A percentile compares a stretch with the other conserved stretches of the same genome.
Evolutionary conservation across 495 filamentous ascomycete species (phyloP).

Genomic region (Penicillium lagena): DNA sequence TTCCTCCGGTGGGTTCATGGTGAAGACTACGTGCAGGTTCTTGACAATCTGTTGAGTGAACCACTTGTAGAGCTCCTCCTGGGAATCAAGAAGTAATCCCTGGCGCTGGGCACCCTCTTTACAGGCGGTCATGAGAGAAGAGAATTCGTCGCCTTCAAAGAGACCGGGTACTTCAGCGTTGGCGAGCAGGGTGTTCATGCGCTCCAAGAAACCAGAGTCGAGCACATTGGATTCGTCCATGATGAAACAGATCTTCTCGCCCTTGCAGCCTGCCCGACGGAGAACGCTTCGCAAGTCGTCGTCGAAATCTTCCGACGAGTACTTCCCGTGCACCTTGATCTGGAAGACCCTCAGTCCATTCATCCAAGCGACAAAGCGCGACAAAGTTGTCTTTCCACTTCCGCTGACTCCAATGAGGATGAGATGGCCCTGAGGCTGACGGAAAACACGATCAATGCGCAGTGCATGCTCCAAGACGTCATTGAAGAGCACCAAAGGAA

Average conservation of each 20-base stretch:
- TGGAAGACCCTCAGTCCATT: slow-evolving; percentile 98
- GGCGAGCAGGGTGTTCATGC: slow-evolving; percentile 97
- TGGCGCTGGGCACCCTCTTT: slow-evolving; percentile 97
- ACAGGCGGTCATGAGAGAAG: slow-evolving; percentile 95
- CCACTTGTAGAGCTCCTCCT: slow-evolving; percentile 99
- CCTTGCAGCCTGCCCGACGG: slow-evolving; percentile 90
- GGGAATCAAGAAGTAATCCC: slow-evolving; percentile 88
- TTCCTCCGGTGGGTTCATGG: slow-evolving; percentile 99
- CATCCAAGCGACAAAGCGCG: slow-evolving; percentile 99
- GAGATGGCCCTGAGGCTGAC: slow-evolving; percentile 95
- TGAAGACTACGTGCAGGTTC: slow-evolving; percentile 98
- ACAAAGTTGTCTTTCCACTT: slow-evolving; percentile 96
- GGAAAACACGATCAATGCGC: slow-evolving; percentile 96
- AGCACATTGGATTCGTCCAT: slow-evolving; percentile 99
- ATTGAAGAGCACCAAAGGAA: slow-evolving; percentile 94
- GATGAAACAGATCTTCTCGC: slow-evolving; percentile 99
- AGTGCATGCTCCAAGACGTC: slow-evolving; percentile 97
- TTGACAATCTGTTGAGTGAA: slow-evolving; percentile 99
- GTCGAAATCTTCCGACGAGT: slow-evolving; percentile 97
- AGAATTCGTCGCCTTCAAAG: slow-evolving; percentile 95
- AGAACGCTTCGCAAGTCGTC: slow-evolving; percentile 93
- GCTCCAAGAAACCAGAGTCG: slow-evolving; percentile 95
- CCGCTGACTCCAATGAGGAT: slow-evolving; percentile 98
- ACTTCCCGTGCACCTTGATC: slow-evolving; percentile 98
- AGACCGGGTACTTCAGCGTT: slow-evolving; percentile 97